A percentile compares a stretch with the other conserved stretches of the same genome.
phyloP scores from a whole-genome alignment of 306 rosid genomes.

The Astragalus membranaceus region DNA sequence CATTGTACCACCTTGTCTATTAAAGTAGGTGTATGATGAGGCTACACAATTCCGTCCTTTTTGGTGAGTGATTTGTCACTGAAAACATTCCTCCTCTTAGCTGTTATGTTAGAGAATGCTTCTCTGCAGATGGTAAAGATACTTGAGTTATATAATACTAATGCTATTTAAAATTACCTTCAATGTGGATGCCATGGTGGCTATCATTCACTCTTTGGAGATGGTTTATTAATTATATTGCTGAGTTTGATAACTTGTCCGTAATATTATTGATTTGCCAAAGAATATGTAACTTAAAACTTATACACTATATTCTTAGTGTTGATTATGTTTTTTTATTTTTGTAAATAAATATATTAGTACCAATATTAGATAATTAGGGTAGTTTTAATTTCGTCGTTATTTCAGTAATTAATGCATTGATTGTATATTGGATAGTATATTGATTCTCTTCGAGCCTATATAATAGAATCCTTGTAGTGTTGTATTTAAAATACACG shows the following conservation, averaged over 20 bases:
- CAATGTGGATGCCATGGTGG: not conserved
- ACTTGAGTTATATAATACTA: slow-evolving; percentile 1
- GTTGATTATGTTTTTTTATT: too few species aligned
- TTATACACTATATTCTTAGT: not conserved
- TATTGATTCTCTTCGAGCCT: too few species aligned
- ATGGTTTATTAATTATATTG: slow-evolving; percentile 5
- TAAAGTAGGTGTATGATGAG: not conserved
- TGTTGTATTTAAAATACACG: too few species aligned
- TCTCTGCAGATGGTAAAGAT: not conserved
- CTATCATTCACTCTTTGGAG: not conserved
- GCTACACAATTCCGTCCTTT: not conserved
- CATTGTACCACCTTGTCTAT: not conserved
- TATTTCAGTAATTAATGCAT: too few species aligned
- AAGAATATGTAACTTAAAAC: not conserved
- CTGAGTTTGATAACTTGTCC: not conserved
- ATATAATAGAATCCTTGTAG: too few species aligned
- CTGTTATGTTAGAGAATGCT: not conserved
- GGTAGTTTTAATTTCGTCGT: too few species aligned
- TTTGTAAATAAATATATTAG: too few species aligned
- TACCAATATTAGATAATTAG: too few species aligned
- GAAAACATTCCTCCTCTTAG: not conserved
- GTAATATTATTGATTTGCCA: not conserved
- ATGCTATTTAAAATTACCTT: not conserved
- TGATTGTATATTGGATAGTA: too few species aligned
- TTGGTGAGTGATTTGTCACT: slow-evolving; percentile 6